These are phyloP conservation scores for Crotalaria pallida DNA, from an alignment of 306 rosid genomes.

Conservation along the genomic window DNA sequence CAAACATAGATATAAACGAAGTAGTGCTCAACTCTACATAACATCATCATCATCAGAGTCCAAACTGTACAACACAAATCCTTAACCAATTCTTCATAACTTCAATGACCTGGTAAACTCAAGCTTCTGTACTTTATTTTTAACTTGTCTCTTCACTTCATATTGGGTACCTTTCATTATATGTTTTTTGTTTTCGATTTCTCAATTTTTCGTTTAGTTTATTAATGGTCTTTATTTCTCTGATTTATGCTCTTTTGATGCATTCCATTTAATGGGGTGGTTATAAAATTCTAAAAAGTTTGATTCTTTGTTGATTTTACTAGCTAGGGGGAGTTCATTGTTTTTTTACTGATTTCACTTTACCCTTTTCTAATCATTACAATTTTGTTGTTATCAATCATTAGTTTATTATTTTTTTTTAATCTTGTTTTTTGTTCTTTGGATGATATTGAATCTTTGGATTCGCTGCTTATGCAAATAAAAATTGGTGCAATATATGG, in stretches of 20 bases:
- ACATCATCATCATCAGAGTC: neutral
- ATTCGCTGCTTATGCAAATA: slow-evolving; percentile 14
- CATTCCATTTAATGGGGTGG: neutral
- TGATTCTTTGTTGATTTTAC: slow-evolving; percentile 1
- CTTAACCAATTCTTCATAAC: slow-evolving; percentile 9
- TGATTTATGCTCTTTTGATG: slow-evolving; percentile 10
- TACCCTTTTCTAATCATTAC: neutral
- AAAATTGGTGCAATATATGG: neutral
- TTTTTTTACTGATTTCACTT: neutral
- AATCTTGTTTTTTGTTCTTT: neutral
- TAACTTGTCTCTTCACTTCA: slow-evolving; percentile 6
- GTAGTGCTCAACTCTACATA: neutral
- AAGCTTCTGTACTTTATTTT: slow-evolving; percentile 17
- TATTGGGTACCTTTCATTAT: slow-evolving; percentile 6
- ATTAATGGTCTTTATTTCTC: neutral
- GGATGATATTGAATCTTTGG: slow-evolving; percentile 15
- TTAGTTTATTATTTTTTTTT: neutral
- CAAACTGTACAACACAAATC: neutral
- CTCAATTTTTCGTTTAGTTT: slow-evolving; percentile 20
- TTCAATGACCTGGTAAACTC: slow-evolving; percentile 35
- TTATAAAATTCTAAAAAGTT: slow-evolving; percentile 12
- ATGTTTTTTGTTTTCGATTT: neutral
- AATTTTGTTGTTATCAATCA: neutral
- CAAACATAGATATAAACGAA: neutral
- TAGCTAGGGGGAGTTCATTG: slow-evolving; percentile 7